phyloP scores from a whole-genome alignment of 208 protist genomes.

The Vickermania ingenoplastis region DNA sequence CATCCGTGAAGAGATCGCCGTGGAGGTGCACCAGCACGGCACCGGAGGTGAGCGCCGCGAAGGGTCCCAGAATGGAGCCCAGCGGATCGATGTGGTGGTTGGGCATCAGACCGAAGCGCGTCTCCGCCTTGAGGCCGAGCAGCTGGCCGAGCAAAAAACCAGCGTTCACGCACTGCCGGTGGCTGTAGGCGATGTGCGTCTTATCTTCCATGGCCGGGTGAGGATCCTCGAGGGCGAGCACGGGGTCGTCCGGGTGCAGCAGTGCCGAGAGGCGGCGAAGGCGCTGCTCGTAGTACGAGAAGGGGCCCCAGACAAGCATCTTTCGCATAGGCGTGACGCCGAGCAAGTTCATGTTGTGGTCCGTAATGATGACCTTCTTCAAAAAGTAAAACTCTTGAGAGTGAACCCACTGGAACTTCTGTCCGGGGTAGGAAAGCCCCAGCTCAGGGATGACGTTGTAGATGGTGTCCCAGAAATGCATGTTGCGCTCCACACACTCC shows the following conservation, averaged over 20 bases:
- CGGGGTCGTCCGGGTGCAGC: slow-evolving; percentile 84
- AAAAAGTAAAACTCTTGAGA: slow-evolving; percentile 90
- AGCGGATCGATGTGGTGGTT: slow-evolving; percentile 83
- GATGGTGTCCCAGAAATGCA: slow-evolving; percentile 89
- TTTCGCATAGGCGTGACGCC: slow-evolving; percentile 84
- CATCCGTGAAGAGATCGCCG: slow-evolving; percentile 85
- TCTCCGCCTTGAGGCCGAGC: slow-evolving; percentile 75
- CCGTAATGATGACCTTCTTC: slow-evolving; percentile 89
- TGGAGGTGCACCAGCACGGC: slow-evolving; percentile 82
- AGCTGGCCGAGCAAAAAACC: slow-evolving; percentile 81
- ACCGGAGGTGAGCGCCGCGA: slow-evolving; percentile 77
- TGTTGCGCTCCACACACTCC: slow-evolving; percentile 83
- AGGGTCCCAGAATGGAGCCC: slow-evolving; percentile 80
- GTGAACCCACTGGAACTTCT: slow-evolving; percentile 89
- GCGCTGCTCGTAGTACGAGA: slow-evolving; percentile 89
- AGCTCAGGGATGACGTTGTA: slow-evolving; percentile 90
- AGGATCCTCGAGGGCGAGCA: slow-evolving; percentile 80
- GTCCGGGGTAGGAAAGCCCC: slow-evolving; percentile 85
- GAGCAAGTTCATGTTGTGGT: slow-evolving; percentile 89
- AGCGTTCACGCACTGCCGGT: slow-evolving; percentile 85
- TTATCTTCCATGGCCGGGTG: slow-evolving; percentile 79
- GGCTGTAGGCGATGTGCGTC: slow-evolving; percentile 78
- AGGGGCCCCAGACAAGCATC: slow-evolving; percentile 85
- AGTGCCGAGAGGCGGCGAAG: slow-evolving; percentile 79
- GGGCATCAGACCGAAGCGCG: slow-evolving; percentile 83